A percentile compares a stretch with the other conserved stretches of the same genome.
Evolutionary conservation across 305 asterid species (phyloP).

Genomic region (Striga hermonthica): DNA sequence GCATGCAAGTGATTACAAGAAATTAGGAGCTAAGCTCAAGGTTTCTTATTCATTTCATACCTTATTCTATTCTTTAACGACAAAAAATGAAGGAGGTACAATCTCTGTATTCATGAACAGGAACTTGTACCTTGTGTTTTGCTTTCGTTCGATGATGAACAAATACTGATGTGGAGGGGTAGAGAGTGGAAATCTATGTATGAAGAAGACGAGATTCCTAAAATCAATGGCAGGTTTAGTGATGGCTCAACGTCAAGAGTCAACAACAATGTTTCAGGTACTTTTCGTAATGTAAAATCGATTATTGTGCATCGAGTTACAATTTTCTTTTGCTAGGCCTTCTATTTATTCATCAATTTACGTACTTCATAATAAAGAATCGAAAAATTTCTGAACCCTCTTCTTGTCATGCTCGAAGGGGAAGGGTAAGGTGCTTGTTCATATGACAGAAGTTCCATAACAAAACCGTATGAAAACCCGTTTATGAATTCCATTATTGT

Average conservation of each 20-base stretch:
- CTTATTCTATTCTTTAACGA: too few relatives aligned
- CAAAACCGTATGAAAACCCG: too few relatives aligned
- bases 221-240: slow-evolving; percentile 29
- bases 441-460: too few relatives aligned
- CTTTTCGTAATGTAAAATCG: neutral
- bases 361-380: too few relatives aligned
- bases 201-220: slow-evolving; percentile 34
- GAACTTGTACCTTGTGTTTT: slow-evolving; percentile 90
- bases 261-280: slow-evolving; percentile 48
- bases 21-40: slow-evolving; percentile 90
- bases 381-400: too few relatives aligned
- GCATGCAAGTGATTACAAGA: slow-evolving; percentile 91
- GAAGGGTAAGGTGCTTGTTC: too few relatives aligned
- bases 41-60: slow-evolving; percentile 32
- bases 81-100: neutral
- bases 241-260: slow-evolving; percentile 27
- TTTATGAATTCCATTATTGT: too few relatives aligned
- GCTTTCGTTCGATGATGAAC: slow-evolving; percentile 81
- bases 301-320: neutral
- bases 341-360: too few relatives aligned
- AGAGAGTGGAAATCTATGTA: slow-evolving; percentile 76
- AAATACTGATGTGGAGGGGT: slow-evolving; percentile 93
- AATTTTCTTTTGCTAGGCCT: neutral
- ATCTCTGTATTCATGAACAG: slow-evolving; percentile 40
- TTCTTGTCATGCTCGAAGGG: too few relatives aligned